Percentiles rank a stretch among this genome's conserved stretches.
These are phyloP conservation scores for Hura crepitans DNA, from an alignment of 441 rosid genomes.

Conservation along the genomic window DNA sequence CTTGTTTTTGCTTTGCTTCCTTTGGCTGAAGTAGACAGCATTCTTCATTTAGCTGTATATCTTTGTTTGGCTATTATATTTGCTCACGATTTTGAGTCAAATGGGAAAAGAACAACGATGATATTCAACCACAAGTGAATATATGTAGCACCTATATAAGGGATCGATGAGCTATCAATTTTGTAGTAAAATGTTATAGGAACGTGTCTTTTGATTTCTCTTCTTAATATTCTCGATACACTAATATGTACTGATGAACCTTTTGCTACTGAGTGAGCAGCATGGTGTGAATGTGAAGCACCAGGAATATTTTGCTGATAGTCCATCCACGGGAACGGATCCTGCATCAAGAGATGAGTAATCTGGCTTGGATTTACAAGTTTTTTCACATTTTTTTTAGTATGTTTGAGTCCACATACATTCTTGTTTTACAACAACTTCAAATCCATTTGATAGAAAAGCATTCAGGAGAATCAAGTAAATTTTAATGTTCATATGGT, in stretches of 20 bases:
- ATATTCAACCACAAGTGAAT: neutral
- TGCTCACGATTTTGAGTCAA: neutral
- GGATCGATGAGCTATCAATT: neutral
- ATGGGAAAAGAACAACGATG: neutral
- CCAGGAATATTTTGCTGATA: slow-evolving; percentile 92
- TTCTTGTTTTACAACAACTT: neutral
- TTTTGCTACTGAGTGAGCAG: slow-evolving; percentile 37
- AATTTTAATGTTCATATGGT: too few species aligned
- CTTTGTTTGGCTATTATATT: neutral
- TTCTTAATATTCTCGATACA: neutral
- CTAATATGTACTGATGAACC: slow-evolving; percentile 1
- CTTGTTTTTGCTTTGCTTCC: neutral
- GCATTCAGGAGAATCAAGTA: too few species aligned
- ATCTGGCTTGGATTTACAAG: slow-evolving; percentile 15
- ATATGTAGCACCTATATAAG: too few species aligned
- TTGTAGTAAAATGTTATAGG: too few species aligned
- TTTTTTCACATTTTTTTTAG: neutral
- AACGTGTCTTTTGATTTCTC: neutral
- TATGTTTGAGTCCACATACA: neutral
- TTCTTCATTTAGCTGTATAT: neutral
- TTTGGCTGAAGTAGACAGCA: neutral
- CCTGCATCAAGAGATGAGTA: slow-evolving; percentile 71
- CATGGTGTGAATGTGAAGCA: slow-evolving; percentile 84
- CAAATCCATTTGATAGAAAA: too few species aligned
- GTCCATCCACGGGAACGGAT: slow-evolving; percentile 77